Evolutionary conservation across 2,329 filamentous ascomycete species (phyloP).

Genomic region (Fusarium abutilonis): DNA sequence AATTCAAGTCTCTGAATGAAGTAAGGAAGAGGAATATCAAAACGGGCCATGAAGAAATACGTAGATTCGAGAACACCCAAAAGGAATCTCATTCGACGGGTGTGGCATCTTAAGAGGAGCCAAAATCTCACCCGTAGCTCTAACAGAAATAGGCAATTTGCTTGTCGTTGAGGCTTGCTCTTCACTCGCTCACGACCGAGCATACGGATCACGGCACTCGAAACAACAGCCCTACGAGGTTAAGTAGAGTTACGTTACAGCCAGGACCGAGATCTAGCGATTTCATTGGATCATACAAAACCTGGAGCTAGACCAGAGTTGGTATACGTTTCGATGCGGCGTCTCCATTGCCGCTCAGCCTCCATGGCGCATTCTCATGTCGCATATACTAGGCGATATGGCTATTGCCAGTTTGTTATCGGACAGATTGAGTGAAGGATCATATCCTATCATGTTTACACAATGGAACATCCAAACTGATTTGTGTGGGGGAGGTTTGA

Average conservation of each 20-base stretch:
- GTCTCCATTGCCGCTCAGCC: constrained; percentile 2
- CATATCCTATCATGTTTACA: constrained; percentile 4
- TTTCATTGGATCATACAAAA: constrained; percentile 7
- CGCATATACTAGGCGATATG: neutral
- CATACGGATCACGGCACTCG: constrained; percentile 21
- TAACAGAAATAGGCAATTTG: neutral
- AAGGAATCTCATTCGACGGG: neutral
- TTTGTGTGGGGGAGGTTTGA: neutral
- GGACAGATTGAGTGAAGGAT: neutral
- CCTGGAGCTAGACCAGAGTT: constrained; percentile 22
- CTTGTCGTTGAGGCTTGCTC: neutral
- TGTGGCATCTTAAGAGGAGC: neutral
- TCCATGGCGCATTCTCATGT: constrained; percentile 9
- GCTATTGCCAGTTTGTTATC: neutral
- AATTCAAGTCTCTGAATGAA: neutral
- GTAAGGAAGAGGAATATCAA: neutral
- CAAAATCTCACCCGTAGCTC: constrained; percentile 6
- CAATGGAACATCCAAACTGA: constrained; percentile 10
- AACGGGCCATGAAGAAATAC: neutral
- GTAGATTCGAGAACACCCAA: neutral
- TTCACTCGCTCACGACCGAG: constrained; percentile 3
- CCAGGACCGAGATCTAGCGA: constrained; percentile 6
- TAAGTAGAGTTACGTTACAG: constrained; percentile 15
- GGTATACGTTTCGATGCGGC: constrained; percentile 25
- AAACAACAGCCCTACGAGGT: constrained; percentile 33